Conservation (phyloP, 192 early-diverging fungal species). For the Entomortierella beljakovae region DNA sequence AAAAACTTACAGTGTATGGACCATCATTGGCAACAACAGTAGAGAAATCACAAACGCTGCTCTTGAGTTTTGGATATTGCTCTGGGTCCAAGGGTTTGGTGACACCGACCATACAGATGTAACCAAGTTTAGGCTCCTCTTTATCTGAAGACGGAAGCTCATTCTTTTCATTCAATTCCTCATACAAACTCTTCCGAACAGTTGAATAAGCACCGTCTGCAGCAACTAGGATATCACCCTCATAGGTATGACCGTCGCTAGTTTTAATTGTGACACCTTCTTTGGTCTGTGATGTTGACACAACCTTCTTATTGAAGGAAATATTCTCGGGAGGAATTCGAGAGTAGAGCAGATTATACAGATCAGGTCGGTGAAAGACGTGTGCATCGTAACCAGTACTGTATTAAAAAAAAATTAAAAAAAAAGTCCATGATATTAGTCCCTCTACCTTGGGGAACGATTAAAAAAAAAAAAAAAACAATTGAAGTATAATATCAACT, state of each 20-base stretch:
- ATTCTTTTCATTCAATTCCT: background rate
- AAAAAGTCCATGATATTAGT: too few relatives aligned
- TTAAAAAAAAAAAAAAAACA: background rate
- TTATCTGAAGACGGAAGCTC: background rate
- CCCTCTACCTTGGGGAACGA: too few relatives aligned
- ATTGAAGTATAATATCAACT: too few relatives aligned
- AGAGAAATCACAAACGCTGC: background rate
- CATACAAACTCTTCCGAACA: slow-evolving; percentile 15
- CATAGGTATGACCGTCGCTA: slow-evolving; percentile 7
- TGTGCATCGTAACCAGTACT: background rate
- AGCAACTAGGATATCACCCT: slow-evolving; percentile 18
- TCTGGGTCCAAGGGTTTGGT: slow-evolving; percentile 5
- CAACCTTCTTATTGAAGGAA: slow-evolving; percentile 8
- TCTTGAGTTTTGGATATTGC: background rate
- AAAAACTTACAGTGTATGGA: background rate
- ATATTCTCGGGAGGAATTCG: background rate
- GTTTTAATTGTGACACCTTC: slow-evolving; percentile 11
- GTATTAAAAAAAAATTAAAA: background rate
- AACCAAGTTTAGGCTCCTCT: background rate
- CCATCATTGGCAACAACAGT: background rate
- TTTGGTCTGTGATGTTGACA: background rate
- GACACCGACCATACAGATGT: background rate
- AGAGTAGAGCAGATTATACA: slow-evolving; percentile 1
- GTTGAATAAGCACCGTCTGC: slow-evolving; percentile 11
- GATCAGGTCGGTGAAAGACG: slow-evolving; percentile 1